Evolutionary conservation across 495 filamentous ascomycete genomes (phyloP).

Genomic region (Aspergillus hancockii): DNA sequence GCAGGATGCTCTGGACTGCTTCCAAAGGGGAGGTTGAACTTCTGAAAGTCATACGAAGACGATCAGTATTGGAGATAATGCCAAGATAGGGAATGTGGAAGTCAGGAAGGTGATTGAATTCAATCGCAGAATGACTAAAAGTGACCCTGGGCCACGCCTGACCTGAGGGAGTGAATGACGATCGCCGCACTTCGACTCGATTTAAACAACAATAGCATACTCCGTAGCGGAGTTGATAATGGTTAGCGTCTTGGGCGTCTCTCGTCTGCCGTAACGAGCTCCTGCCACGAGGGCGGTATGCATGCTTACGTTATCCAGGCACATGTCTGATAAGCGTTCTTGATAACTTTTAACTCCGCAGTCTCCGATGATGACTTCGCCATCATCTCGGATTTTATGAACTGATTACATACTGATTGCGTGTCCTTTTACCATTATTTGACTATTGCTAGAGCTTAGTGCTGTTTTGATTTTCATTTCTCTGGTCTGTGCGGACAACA

Average conservation of each 20-base stretch:
- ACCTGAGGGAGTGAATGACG: conserved; percentile 2
- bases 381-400: neutral
- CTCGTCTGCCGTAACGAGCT: neutral
- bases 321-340: neutral
- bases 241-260: neutral
- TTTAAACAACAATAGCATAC: neutral
- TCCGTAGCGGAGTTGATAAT: conserved; percentile 9
- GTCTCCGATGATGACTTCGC: neutral
- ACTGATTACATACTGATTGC: neutral
- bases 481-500: neutral
- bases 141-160: conserved; percentile 10
- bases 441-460: neutral
- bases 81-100: neutral
- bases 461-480: neutral
- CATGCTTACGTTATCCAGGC: conserved; percentile 2
- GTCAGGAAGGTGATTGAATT: neutral
- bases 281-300: conserved; percentile 4
- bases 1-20: conserved; percentile 38
- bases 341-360: conserved; percentile 3
- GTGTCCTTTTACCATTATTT: neutral
- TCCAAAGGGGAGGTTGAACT: conserved; percentile 29
- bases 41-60: conserved; percentile 25
- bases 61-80: neutral
- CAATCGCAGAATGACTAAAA: neutral
- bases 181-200: neutral